A percentile compares a stretch with the other conserved stretches of the same genome.
phyloP scores from a whole-genome alignment of 176 grass and related monocot genomes.

The Ampelocalamus luodianensis region DNA sequence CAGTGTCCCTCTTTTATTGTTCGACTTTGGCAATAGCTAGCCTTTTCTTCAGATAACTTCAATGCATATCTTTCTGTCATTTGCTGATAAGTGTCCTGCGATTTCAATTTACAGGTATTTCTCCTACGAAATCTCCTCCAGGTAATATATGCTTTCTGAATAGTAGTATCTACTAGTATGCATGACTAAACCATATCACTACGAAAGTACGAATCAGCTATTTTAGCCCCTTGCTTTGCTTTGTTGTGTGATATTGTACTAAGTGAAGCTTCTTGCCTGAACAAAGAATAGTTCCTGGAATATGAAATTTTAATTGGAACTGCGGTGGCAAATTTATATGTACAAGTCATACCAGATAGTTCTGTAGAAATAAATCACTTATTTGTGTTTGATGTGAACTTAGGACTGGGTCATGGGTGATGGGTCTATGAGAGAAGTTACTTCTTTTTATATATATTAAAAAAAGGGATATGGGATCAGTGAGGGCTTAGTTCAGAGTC shows the following conservation, averaged over 20 bases:
- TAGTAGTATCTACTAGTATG: not conserved
- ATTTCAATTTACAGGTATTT: constrained; percentile 35
- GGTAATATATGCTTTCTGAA: constrained; percentile 39
- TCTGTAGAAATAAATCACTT: not conserved
- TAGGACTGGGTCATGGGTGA: not conserved
- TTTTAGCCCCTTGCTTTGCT: not conserved
- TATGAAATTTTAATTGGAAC: not conserved
- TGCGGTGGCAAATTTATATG: not conserved
- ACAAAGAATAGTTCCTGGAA: not conserved
- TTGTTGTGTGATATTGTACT: constrained; percentile 1
- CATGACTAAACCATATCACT: not conserved
- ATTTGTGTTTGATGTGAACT: constrained; percentile 16
- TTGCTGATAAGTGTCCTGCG: constrained; percentile 14
- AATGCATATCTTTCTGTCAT: not conserved
- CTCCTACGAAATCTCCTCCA: constrained; percentile 44
- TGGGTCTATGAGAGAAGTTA: not conserved
- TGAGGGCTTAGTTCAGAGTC: not conserved
- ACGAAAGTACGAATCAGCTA: not conserved
- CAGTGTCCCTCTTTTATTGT: not conserved
- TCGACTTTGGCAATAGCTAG: not conserved
- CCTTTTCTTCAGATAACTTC: constrained; percentile 27
- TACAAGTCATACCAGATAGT: not conserved
- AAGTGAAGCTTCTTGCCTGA: not conserved
- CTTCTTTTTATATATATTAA: not conserved
- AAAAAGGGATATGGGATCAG: not conserved